Base-by-base conservation (phyloP, 2,329 filamentous ascomycete species). In the Pseudogymnoascus sp. region DNA sequence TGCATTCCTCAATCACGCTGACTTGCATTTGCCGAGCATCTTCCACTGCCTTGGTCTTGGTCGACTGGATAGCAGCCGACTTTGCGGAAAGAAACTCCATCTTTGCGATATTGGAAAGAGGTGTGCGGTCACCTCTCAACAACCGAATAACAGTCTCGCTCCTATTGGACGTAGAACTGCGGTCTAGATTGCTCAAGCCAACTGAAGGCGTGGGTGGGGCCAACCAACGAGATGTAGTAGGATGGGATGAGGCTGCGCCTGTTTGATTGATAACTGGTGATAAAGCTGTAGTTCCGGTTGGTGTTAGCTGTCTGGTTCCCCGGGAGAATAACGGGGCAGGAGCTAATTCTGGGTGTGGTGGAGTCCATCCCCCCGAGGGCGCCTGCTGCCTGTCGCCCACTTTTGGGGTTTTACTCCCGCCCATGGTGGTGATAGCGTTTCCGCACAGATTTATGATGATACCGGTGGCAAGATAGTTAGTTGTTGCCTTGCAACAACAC, bases 11-110 rank as follows among this genome's bases (percentile, higher is more conserved):
- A 59, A 83, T 77, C 29, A 90, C 85, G 1, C 81, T 75, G 57
- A 80, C 78, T 73, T 89, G 85, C 86, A 89, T 89, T 68, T 87
- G 85, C 68, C 82, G 81, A 34, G 88, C 88, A 80, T 90, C 87
- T 72, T 89, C 83, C 34, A 87, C 76, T 61, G 86, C 85, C 71
- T 85, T 84, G 67, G 80, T 78, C 71, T 83, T 84, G 65, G 80
- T 82, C 68, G 73, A 76, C 61, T 79, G 77, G 62, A 76, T 70
- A 61, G 78, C 76, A 61, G 76, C 74, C 65, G 75, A 77, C 67
- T 76, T 73, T 18, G 78, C 74, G 63, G 78, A 75, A 36, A 80
- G 75, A 8, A 26, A 51, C 8, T 62, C 61, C 61, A 62, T 62
- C 34, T 18, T 61, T 6, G 8, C 18, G 12, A 36, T 40, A 18